phyloP scores from a whole-genome alignment of 164 flowering plant species.

The Taxillus chinensis region DNA sequence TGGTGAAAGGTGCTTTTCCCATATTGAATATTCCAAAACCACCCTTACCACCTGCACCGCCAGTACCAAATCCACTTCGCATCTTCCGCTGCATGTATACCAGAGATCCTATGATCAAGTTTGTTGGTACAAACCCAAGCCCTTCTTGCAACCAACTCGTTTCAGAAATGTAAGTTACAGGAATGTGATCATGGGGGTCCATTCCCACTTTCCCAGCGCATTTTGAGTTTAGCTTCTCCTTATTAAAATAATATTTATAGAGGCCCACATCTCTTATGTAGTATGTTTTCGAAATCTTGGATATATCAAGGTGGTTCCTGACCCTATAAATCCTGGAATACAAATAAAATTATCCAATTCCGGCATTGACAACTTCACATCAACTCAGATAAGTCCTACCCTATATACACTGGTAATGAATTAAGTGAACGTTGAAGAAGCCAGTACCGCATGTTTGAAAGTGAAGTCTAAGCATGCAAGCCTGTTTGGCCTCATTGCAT shows the following conservation, averaged over 20 bases:
- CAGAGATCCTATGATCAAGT: not conserved
- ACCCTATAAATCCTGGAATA: too few relatives aligned
- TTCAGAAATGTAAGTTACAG: not conserved
- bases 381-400: too few relatives aligned
- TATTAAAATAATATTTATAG: not conserved
- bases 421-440: too few relatives aligned
- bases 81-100: not conserved
- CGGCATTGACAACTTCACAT: too few relatives aligned
- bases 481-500: too few relatives aligned
- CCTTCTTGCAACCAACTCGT: not conserved
- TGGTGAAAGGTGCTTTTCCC: not conserved
- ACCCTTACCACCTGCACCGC: not conserved
- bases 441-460: too few relatives aligned
- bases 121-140: not conserved
- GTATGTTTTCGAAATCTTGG: too few relatives aligned
- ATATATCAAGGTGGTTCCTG: too few relatives aligned
- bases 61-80: not conserved
- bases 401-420: too few relatives aligned
- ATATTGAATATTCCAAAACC: not conserved
- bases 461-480: too few relatives aligned
- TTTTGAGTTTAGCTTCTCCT: conserved; percentile 2
- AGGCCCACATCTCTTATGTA: not conserved
- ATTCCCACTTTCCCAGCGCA: not conserved
- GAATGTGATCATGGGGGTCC: conserved; percentile 3
- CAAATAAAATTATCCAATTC: too few relatives aligned